These are phyloP conservation scores for Rhodotorula glutinis DNA, from an alignment of 1,284 basidiomycete genomes.

Conservation along the genomic window DNA sequence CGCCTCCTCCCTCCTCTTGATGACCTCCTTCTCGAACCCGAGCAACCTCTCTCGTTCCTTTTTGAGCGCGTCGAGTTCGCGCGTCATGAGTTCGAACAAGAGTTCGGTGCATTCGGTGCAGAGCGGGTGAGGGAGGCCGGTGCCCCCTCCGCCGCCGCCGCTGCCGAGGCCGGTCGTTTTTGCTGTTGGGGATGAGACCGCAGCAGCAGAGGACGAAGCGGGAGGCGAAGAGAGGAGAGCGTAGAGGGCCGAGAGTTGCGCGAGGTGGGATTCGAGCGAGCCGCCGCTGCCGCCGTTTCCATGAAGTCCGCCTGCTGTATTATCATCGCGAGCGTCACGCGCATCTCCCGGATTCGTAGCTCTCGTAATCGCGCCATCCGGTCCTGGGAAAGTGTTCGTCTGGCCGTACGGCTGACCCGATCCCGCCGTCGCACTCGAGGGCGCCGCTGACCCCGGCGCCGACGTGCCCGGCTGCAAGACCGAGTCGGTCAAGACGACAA, in stretches of 20 bases:
- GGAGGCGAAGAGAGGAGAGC: conserved; percentile 24
- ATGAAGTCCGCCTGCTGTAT: too few species aligned
- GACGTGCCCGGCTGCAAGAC: conserved; percentile 18
- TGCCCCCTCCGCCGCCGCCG: background rate
- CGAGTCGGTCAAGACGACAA: conserved; percentile 65
- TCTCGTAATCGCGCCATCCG: too few species aligned
- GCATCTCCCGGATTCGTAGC: too few species aligned
- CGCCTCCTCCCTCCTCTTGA: conserved; percentile 50
- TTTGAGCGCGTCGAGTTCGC: conserved; percentile 79
- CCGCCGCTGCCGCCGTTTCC: too few species aligned
- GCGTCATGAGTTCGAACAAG: conserved; percentile 70
- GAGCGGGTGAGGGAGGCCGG: conserved; percentile 65
- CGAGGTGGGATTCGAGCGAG: conserved; percentile 15
- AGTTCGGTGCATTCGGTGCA: conserved; percentile 90
- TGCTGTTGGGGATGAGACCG: background rate
- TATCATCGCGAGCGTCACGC: too few species aligned
- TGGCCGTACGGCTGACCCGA: too few species aligned
- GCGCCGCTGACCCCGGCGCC: too few species aligned
- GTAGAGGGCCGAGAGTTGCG: conserved; percentile 25
- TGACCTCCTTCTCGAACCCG: conserved; percentile 81
- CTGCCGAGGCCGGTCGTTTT: background rate
- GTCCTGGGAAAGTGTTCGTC: too few species aligned
- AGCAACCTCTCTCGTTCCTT: conserved; percentile 89
- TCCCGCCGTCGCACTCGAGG: too few species aligned
- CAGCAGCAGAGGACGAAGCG: conserved; percentile 55